Base-by-base conservation (phyloP, 768 basidiomycete species). In the Lyophyllum semitale region DNA sequence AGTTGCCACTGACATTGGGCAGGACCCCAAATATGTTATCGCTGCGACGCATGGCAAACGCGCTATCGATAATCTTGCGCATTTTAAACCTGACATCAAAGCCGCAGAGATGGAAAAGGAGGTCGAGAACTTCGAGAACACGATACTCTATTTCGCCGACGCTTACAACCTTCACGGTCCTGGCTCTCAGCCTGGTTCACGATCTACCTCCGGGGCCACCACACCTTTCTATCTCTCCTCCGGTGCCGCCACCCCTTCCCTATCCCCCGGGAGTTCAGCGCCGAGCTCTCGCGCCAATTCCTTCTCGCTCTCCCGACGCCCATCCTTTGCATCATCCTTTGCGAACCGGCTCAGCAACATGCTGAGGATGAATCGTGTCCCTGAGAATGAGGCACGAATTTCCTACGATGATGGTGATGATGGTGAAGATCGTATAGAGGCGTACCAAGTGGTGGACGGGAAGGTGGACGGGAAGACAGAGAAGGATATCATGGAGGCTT, bases 41-140 rank as follows among this genome's bases (percentile, higher is more conserved):
- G 84, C 83, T 9, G 84, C 85, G 35, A 89, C 88, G n/a, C 88
- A 91, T 67, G 88, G 88, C 63, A 85, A 88, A 65, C 84, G 88
- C 57, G 89, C 88, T 11, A 76, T 87, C 64, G 88, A 90, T 73
- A 91, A 90, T 71, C 81, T 89, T 59, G 67, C 78, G 4, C 74
- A 77, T 46, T 84, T 84, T 74, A 84, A 82, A 63, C 84, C 85
- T 0, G 66, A 77, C 29, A 80, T 87, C 61, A 74, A 75, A 59
- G 43, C 64, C 20, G 75, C 84, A 67, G 79, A 85, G 67, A 81
- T 87, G 75, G 81, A 83, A 62, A 68, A 58, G 27, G 84, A 82
- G 55, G 84, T 87, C 2, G 71, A 76, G n/a, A 73, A 73, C 20
- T 88, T 88, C 59, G 87, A 89, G 66, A 74, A 83, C 60, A 77